A percentile compares a stretch with the other conserved stretches of the same genome.
phyloP scores from a whole-genome alignment of 192 early-diverging fungal species.

The Gigaspora rosea region DNA sequence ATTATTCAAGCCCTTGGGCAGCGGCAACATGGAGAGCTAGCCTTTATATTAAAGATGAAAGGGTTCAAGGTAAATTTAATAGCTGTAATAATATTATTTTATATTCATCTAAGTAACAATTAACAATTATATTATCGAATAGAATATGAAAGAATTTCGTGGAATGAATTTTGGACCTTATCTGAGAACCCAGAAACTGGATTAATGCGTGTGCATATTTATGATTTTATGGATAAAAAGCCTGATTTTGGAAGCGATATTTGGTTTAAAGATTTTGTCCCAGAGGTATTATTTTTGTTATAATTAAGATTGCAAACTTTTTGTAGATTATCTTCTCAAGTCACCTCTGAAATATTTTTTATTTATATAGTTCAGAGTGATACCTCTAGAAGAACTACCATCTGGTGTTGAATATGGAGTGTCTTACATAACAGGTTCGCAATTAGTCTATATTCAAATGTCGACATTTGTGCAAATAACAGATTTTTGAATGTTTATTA shows the following conservation, averaged over 20 bases:
- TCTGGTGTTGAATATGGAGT: background rate
- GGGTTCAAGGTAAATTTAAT: slow-evolving; percentile 37
- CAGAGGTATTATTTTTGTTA: too few species aligned
- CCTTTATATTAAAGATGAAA: slow-evolving; percentile 37
- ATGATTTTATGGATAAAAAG: too few species aligned
- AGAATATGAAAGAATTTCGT: too few species aligned
- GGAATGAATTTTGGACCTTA: too few species aligned
- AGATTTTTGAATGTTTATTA: background rate
- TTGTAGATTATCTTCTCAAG: background rate
- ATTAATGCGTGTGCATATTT: too few species aligned
- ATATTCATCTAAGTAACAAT: background rate
- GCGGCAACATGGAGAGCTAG: slow-evolving; percentile 44
- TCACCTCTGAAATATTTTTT: too few species aligned
- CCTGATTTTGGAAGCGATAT: too few species aligned
- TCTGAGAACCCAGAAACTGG: too few species aligned
- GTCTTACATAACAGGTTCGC: background rate
- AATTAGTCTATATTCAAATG: background rate
- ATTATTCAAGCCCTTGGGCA: slow-evolving; percentile 59
- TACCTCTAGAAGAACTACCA: background rate
- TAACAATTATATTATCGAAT: too few species aligned
- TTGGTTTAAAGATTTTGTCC: too few species aligned
- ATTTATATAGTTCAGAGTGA: background rate
- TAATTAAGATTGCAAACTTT: too few species aligned
- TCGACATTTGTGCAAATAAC: background rate
- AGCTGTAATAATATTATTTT: background rate